Conservation (phyloP, 208 protist genomes). For the Trypanosoma scelopori region DNA sequence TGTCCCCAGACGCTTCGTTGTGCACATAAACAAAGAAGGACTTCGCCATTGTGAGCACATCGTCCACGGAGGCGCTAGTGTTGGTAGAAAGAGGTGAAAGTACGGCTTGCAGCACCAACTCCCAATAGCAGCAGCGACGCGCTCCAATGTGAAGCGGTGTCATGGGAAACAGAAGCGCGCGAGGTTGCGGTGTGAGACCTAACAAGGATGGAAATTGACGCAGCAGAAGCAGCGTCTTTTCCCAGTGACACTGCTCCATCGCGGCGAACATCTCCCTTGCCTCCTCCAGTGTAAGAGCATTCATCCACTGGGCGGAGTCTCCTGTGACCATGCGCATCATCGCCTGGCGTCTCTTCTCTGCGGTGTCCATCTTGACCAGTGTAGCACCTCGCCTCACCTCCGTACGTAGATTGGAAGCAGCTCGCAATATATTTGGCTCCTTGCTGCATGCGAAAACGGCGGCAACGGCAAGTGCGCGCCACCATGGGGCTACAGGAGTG, state of each 20-base stretch:
- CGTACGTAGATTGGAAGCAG: constrained; percentile 5
- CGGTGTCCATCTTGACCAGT: not conserved
- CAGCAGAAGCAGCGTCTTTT: constrained; percentile 16
- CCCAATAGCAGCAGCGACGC: constrained; percentile 7
- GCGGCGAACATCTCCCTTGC: not conserved
- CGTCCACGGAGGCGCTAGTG: not conserved
- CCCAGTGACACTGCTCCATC: constrained; percentile 19
- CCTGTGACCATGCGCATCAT: not conserved
- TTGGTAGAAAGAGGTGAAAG: not conserved
- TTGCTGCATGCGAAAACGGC: constrained; percentile 14
- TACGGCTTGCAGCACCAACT: constrained; percentile 18
- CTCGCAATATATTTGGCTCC: constrained; percentile 5
- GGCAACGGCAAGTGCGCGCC: constrained; percentile 23
- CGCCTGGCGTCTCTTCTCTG: not conserved
- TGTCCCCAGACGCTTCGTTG: not conserved
- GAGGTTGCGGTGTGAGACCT: constrained; percentile 3
- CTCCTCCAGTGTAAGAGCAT: constrained; percentile 18
- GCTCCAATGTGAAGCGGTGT: not conserved
- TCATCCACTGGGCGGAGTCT: too few species aligned
- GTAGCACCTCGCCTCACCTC: constrained; percentile 1
- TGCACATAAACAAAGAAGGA: constrained; percentile 10
- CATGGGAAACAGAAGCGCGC: constrained; percentile 8
- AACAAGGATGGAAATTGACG: constrained; percentile 14
- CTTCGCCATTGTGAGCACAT: constrained; percentile 6
- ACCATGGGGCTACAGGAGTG: constrained; percentile 21